Conservation (phyloP, 1,139 yeast species). For the Diutina rugosa region DNA sequence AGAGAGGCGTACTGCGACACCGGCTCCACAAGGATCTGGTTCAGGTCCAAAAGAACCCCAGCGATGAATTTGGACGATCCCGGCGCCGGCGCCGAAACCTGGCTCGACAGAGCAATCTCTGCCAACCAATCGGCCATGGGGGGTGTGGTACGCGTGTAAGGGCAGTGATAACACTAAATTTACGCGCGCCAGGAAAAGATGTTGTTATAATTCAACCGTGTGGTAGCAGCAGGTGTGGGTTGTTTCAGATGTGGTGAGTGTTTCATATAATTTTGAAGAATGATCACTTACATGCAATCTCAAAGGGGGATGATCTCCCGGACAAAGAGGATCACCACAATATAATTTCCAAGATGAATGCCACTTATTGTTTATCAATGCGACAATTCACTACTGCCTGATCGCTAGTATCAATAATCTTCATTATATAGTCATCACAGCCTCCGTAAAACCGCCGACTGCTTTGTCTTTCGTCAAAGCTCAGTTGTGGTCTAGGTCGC, state of each 20-base stretch:
- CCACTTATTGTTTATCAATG: too few relatives aligned
- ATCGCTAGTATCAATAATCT: too few relatives aligned
- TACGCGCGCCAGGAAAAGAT: neutral
- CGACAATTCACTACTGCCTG: too few relatives aligned
- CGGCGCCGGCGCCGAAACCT: neutral
- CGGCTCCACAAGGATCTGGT: neutral
- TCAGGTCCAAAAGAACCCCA: neutral
- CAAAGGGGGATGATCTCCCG: neutral
- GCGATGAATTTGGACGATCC: neutral
- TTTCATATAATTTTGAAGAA: neutral
- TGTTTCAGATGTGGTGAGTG: neutral
- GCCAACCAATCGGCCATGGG: slow-evolving; percentile 1
- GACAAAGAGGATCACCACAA: neutral
- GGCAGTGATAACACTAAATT: neutral
- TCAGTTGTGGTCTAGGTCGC: too few relatives aligned
- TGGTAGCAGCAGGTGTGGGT: neutral
- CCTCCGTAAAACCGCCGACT: too few relatives aligned
- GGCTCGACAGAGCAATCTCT: neutral
- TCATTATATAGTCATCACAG: too few relatives aligned
- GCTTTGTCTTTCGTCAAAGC: too few relatives aligned
- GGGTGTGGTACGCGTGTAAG: neutral
- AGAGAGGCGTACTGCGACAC: neutral
- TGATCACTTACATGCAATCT: neutral
- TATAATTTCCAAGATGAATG: too few relatives aligned
- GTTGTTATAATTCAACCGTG: neutral